Evolutionary conservation across 2,329 filamentous ascomycete genomes (phyloP), one percentile per base, ranked within the genome.

Genomic region (Pyricularia sp.): DNA sequence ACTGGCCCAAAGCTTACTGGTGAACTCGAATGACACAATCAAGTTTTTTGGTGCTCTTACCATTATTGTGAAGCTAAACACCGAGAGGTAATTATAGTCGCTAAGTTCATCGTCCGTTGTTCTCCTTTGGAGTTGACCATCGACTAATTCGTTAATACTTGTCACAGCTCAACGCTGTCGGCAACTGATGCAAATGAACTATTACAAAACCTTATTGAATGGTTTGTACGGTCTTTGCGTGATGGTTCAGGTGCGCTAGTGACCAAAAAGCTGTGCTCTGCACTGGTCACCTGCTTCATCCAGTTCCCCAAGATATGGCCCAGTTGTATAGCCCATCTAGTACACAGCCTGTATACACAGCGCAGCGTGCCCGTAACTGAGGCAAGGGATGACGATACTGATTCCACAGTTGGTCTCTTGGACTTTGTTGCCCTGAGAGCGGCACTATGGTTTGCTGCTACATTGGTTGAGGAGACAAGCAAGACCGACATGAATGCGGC

Each of bases 11-110:
- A 84, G 85, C 63, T 80, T 97, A 16, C 79, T 97, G 12, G 67
- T 69, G 10, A 67, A 68, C 10, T 65, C 67, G 0, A 86, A 90
- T 69, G 84, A 89, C 67, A 88, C 93, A 70, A 85, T 94, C 69
- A 88, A 89, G 68, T 97, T 97, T 76, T 96, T 96, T 73, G 94
- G 91, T 16, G 93, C 93, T 33, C 81, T 97, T 66, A 97, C 93
- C 0, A 88, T 97, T 69, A 96, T 91, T 63, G 86, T 97, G 70
- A 99, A 97, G 77, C 84, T 97, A 66, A 97, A 97, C 73, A 88
- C 88, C n/a, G 91, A 94, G 72, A 91, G 87, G 88, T 89, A 78
- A 68, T 19, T 4, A 16, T 12, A 1, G 28, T 13, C 26, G 24
- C 55, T 3, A 30, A 13, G 16, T 30, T 8, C 13, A 12, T 28